Percentiles rank a stretch among this genome's conserved stretches.
phyloP scores from a whole-genome alignment of 2,329 filamentous ascomycete species.

The Venturia pyrina region DNA sequence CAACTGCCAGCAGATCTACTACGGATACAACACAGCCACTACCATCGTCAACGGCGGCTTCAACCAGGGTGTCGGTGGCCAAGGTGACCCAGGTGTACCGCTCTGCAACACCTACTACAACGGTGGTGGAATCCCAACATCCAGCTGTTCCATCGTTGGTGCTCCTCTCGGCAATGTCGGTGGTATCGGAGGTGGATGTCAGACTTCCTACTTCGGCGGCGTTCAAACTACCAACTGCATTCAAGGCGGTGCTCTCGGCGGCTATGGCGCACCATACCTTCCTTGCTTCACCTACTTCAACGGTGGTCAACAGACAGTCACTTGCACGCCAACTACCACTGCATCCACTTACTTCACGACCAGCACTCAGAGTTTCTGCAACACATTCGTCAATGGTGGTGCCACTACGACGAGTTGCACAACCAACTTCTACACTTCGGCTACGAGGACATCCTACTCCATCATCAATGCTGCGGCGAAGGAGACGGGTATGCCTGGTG shows the following conservation, averaged over 20 bases:
- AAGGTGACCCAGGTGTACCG: conserved; percentile 1
- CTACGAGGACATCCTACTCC: conserved; percentile 1
- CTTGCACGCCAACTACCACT: background rate
- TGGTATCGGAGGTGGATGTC: background rate
- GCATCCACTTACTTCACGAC: conserved; percentile 6
- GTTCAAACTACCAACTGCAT: conserved; percentile 1
- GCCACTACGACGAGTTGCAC: conserved; percentile 4
- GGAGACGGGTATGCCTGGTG: conserved; percentile 3
- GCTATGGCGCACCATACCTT: background rate
- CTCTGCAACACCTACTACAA: conserved; percentile 3
- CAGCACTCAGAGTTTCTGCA: background rate
- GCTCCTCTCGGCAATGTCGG: background rate
- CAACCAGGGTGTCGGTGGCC: background rate
- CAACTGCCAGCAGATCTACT: conserved; percentile 5
- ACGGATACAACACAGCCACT: conserved; percentile 5
- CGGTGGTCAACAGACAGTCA: conserved; percentile 1
- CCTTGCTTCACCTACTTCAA: conserved; percentile 8
- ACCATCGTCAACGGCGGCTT: conserved; percentile 3
- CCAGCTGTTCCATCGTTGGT: conserved; percentile 2
- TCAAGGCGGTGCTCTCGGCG: conserved; percentile 6
- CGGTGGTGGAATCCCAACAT: background rate
- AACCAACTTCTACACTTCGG: background rate
- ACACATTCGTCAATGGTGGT: conserved; percentile 8
- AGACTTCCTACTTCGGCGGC: background rate
- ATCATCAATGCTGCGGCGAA: conserved; percentile 5